Evolutionary conservation across 108 stramenopile genomes (phyloP).

Genomic region (Cyclotella baltica): DNA sequence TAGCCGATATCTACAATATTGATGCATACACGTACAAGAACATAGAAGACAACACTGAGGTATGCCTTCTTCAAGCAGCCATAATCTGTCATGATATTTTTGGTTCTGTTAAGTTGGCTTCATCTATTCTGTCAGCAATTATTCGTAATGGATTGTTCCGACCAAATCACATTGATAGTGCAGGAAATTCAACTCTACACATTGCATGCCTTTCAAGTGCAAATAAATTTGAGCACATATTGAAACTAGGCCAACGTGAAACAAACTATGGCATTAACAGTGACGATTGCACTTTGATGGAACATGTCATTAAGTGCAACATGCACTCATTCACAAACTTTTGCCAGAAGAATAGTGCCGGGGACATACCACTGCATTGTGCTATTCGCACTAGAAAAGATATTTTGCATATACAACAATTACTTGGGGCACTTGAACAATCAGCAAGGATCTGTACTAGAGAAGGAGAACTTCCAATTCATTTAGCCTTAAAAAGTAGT

Average conservation of each 20-base stretch:
- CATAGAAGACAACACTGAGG: not conserved
- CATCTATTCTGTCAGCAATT: constrained; percentile 13
- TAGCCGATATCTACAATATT: not conserved
- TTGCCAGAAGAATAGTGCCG: not conserved
- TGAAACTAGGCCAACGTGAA: constrained; percentile 18
- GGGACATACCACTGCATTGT: constrained; percentile 31
- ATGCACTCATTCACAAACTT: not conserved
- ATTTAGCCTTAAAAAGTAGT: constrained; percentile 29
- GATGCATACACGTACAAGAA: not conserved
- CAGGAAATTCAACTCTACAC: constrained; percentile 29
- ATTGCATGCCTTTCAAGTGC: constrained; percentile 19
- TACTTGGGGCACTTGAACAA: constrained; percentile 17
- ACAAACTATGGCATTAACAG: constrained; percentile 28
- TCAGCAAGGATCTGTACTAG: constrained; percentile 12
- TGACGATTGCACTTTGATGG: constrained; percentile 33
- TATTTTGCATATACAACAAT: constrained; percentile 18
- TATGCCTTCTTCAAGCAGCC: constrained; percentile 29
- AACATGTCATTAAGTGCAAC: constrained; percentile 9
- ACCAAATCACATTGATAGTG: not conserved
- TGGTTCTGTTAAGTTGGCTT: constrained; percentile 16
- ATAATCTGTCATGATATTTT: constrained; percentile 20
- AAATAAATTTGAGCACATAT: constrained; percentile 11
- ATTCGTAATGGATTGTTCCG: constrained; percentile 21
- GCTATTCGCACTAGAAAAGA: constrained; percentile 27
- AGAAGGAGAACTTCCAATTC: constrained; percentile 29